Base-by-base conservation (phyloP, 768 basidiomycete genomes). In the Hirschioporus abietinus region DNA sequence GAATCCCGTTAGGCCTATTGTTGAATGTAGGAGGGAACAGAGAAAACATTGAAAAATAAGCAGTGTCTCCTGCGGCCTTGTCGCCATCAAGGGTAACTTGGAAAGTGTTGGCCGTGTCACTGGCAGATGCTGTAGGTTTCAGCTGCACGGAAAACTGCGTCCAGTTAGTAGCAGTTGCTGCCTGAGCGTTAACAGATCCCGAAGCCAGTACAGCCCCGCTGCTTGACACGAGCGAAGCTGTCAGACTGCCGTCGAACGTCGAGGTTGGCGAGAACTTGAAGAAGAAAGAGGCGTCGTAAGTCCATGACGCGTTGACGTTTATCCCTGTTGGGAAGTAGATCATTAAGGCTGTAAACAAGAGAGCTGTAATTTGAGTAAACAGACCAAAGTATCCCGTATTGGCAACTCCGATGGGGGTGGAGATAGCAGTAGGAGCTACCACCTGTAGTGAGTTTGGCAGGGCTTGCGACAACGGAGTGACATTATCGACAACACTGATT, bases 21-120 rank as follows among this genome's bases (percentile, higher is more conserved):
- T 86, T 88, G 77, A 85, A 89, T 3, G 87, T 90, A 6, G 88
- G 88, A 0, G 89, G 88, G 75, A 90, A 88, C 62, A 90, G 74
- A 15, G 84, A 86, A 65, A 89, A 79, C 79, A 89, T 79, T 0
- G 85, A 83, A 66, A 89, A 88, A 69, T 85, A 72, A 63, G 89
- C 76, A 0, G 78, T 82, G 26, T 82, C 75, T 3, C 81, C 84
- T 0, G 76, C 73, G 0, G 76, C 76, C 0, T 72, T 72, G 0
- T 73, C 71, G 9, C 82, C 83, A 63, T 87, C 77, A 9, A 88
- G 71, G 0, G 84, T 83, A 7, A 90, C 76, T 0, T 78, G 77
- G 72, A 90, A 88, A 57, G 74, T 73, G 71, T 89, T 90, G 26
- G 73, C 74, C 0, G 77, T 77, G 58, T 81, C 78, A 1, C 75